Conservation (phyloP, 495 filamentous ascomycete genomes). For the Aspergillus hancockii region DNA sequence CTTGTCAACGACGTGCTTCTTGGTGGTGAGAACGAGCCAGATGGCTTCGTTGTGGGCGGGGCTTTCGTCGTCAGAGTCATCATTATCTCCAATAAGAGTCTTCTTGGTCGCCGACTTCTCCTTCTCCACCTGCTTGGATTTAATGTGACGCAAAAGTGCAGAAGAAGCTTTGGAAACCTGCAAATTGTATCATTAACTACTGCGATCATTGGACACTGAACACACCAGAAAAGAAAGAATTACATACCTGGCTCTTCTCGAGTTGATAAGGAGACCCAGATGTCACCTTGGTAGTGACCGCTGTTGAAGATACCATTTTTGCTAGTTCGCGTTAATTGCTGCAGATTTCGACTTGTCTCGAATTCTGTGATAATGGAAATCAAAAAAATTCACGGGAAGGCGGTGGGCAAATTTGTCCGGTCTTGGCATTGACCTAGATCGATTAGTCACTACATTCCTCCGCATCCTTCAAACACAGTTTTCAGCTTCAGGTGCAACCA, state of each 20-base stretch:
- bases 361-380: constrained; percentile 33
- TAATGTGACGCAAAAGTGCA: constrained; percentile 79
- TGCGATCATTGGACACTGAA: background rate
- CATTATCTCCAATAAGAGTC: constrained; percentile 67
- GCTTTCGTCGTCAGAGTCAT: constrained; percentile 46
- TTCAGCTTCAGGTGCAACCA: background rate
- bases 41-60: constrained; percentile 62
- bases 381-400: constrained; percentile 46
- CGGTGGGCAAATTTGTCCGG: constrained; percentile 39
- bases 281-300: constrained; percentile 52
- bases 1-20: constrained; percentile 78
- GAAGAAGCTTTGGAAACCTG: constrained; percentile 78
- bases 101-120: constrained; percentile 62
- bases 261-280: constrained; percentile 64
- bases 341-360: constrained; percentile 31
- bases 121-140: constrained; percentile 59
- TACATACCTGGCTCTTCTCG: constrained; percentile 60
- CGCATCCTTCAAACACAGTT: background rate
- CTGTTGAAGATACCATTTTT: constrained; percentile 49
- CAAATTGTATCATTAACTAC: constrained; percentile 19
- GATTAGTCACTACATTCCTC: constrained; percentile 18
- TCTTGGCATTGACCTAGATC: constrained; percentile 28
- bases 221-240: background rate
- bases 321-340: constrained; percentile 13
- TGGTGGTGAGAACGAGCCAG: constrained; percentile 86